Conservation (phyloP, 2,329 filamentous ascomycete genomes). For the Fusarium siculi region DNA sequence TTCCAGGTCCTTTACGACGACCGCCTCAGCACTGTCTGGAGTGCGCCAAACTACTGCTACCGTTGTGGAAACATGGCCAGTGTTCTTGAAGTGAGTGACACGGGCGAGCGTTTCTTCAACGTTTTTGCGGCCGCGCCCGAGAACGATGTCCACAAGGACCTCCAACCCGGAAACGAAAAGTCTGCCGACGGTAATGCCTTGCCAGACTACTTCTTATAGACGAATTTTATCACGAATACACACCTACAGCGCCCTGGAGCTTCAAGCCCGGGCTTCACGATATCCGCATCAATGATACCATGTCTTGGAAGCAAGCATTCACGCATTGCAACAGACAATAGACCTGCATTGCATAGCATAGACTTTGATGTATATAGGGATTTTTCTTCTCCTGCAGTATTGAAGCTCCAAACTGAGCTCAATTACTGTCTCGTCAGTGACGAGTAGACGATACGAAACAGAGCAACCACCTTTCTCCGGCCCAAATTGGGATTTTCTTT, state of each 20-base stretch:
- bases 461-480: conserved; percentile 31
- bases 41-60: conserved; percentile 95
- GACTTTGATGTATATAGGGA: conserved; percentile 39
- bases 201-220: conserved; percentile 77
- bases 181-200: conserved; percentile 69
- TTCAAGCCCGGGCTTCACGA: conserved; percentile 34
- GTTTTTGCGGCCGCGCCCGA: conserved; percentile 97
- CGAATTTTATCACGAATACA: conserved; percentile 2
- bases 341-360: conserved; percentile 43
- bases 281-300: conserved; percentile 41
- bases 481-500: conserved; percentile 14
- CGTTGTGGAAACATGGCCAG: conserved; percentile 97
- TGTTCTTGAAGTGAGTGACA: conserved; percentile 94
- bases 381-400: conserved; percentile 30
- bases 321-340: conserved; percentile 24
- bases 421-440: conserved; percentile 21
- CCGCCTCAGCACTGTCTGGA: conserved; percentile 95
- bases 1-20: conserved; percentile 98
- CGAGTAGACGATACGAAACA: conserved; percentile 35
- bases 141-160: conserved; percentile 90
- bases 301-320: conserved; percentile 34
- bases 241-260: conserved; percentile 14
- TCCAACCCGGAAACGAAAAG: conserved; percentile 81
- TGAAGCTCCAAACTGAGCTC: conserved; percentile 26
- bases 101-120: conserved; percentile 94